Percentiles rank a stretch among this genome's conserved stretches.
Evolutionary conservation across 2,329 filamentous ascomycete species (phyloP).

Genomic region (Phyllosticta citriasiana): DNA sequence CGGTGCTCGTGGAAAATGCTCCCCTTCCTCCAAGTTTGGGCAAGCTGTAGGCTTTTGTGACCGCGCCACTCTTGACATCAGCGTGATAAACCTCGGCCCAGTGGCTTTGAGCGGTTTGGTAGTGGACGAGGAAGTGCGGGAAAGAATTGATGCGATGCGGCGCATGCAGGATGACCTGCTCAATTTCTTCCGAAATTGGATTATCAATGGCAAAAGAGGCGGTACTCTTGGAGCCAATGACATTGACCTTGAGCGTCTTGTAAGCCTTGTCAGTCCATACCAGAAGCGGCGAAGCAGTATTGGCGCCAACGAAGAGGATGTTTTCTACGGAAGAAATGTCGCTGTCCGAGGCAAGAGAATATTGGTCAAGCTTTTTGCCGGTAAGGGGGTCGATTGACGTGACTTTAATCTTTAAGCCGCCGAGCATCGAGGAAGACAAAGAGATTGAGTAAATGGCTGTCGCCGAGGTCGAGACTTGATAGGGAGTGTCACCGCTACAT

Average conservation of each 20-base stretch:
- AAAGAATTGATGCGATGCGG: conserved; percentile 61
- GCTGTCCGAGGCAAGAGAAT: conserved; percentile 61
- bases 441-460: conserved; percentile 67
- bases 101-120: conserved; percentile 57
- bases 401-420: conserved; percentile 68
- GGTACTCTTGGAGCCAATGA: conserved; percentile 45
- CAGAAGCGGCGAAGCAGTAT: conserved; percentile 63
- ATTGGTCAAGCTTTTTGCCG: conserved; percentile 62
- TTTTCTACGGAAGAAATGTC: conserved; percentile 57
- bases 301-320: conserved; percentile 65
- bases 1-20: conserved; percentile 68
- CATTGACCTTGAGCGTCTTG: conserved; percentile 58
- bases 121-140: conserved; percentile 80
- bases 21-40: conserved; percentile 61
- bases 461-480: conserved; percentile 63
- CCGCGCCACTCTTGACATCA: conserved; percentile 56
- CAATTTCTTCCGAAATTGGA: conserved; percentile 26
- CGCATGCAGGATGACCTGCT: conserved; percentile 57
- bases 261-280: conserved; percentile 60
- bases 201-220: conserved; percentile 35
- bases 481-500: conserved; percentile 55
- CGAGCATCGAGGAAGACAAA: conserved; percentile 54
- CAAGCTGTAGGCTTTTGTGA: conserved; percentile 71
- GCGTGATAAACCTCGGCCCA: conserved; percentile 83
- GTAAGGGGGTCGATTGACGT: conserved; percentile 61